Percentiles rank a stretch among this genome's conserved stretches.
Conservation (phyloP, 192 early-diverging fungal species). For the Dissophora ornata region DNA sequence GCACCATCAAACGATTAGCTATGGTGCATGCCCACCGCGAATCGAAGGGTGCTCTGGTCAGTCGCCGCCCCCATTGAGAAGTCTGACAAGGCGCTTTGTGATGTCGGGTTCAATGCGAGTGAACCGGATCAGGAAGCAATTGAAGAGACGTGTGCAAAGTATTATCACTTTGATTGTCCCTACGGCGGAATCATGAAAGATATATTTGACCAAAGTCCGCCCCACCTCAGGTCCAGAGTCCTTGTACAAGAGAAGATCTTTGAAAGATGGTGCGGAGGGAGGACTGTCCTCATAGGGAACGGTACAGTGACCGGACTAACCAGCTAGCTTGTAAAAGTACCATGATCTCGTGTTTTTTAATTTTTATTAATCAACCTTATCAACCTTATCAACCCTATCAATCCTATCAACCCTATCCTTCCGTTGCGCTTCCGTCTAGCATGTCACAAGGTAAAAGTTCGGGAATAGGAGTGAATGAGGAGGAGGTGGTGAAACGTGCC, state of each 20-base stretch:
- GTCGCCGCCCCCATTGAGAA: constrained; percentile 7
- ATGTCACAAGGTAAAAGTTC: background rate
- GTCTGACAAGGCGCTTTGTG: background rate
- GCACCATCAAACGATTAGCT: background rate
- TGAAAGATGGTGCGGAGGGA: background rate
- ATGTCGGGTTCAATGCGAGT: constrained; percentile 7
- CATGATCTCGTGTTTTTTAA: background rate
- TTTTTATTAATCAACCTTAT: too few species aligned
- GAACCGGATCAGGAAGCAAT: constrained; percentile 1
- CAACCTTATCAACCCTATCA: too few species aligned
- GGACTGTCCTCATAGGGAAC: constrained; percentile 2
- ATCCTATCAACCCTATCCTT: too few species aligned
- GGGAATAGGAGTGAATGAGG: too few species aligned
- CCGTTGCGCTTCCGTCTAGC: background rate
- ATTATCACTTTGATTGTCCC: background rate
- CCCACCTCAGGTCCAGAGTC: background rate
- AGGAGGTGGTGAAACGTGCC: background rate
- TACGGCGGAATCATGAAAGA: constrained; percentile 6
- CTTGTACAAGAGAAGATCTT: constrained; percentile 9
- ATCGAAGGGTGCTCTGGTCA: constrained; percentile 1
- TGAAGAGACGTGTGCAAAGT: background rate
- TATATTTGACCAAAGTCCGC: constrained; percentile 10
- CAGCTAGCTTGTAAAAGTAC: background rate
- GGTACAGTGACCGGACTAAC: background rate
- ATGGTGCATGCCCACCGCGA: background rate